Evolutionary conservation across 1,139 yeast species (phyloP).

Genomic region (Geotrichum reessii): DNA sequence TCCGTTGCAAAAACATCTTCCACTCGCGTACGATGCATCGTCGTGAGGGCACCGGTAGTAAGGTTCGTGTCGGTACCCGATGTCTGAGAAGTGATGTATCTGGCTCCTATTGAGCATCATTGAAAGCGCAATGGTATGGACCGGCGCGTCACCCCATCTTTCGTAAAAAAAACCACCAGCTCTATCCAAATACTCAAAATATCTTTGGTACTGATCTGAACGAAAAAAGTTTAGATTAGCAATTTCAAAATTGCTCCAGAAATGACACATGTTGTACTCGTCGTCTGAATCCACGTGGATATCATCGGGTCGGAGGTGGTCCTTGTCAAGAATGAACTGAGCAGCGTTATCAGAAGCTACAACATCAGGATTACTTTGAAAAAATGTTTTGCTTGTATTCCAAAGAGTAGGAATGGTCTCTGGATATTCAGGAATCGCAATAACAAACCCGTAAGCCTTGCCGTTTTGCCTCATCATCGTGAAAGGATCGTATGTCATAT

Average conservation of each 20-base stretch:
- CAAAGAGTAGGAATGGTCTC: constrained; percentile 83
- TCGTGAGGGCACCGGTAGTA: constrained; percentile 72
- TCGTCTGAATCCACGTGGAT: constrained; percentile 37
- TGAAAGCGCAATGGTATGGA: constrained; percentile 73
- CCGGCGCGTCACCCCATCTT: constrained; percentile 99
- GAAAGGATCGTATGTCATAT: constrained; percentile 68
- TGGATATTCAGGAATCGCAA: constrained; percentile 68
- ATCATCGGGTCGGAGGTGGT: constrained; percentile 34
- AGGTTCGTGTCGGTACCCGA: constrained; percentile 82
- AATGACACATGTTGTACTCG: constrained; percentile 86
- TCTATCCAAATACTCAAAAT: constrained; percentile 60
- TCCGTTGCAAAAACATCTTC: constrained; percentile 65
- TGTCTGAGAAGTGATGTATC: constrained; percentile 83
- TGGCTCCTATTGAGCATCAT: constrained; percentile 61
- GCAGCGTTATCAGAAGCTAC: constrained; percentile 64
- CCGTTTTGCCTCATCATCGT: constrained; percentile 61
- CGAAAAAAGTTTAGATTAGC: constrained; percentile 77
- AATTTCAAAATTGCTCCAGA: constrained; percentile 93
- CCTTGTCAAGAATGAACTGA: constrained; percentile 61
- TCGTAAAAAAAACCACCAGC: constrained; percentile 80
- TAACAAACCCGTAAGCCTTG: constrained; percentile 83
- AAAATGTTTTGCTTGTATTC: constrained; percentile 60
- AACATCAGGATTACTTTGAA: constrained; percentile 56
- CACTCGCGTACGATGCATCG: constrained; percentile 43
- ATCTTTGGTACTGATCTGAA: constrained; percentile 60